Percentiles rank a stretch among this genome's conserved stretches.
These are phyloP conservation scores for Apiotrichum veenhuisii DNA, from an alignment of 1,284 basidiomycete genomes.

Conservation along the genomic window DNA sequence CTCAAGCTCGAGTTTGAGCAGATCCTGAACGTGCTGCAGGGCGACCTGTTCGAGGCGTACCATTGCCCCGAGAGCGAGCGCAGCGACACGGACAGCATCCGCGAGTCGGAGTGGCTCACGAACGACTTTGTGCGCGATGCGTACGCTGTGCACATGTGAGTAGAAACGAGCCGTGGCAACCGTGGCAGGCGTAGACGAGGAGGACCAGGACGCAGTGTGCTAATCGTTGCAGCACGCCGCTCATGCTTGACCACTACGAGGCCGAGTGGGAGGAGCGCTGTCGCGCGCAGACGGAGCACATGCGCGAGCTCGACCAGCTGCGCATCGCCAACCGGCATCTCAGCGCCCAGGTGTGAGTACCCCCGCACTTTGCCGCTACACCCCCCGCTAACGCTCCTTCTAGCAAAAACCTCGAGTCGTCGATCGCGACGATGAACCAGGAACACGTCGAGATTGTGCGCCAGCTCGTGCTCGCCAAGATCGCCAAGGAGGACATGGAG, in stretches of 20 bases:
- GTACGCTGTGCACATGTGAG: conserved; percentile 66
- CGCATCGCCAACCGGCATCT: conserved; percentile 71
- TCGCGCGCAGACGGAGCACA: conserved; percentile 68
- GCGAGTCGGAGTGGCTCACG: conserved; percentile 57
- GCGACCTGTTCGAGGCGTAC: conserved; percentile 76
- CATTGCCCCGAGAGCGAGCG: conserved; percentile 50
- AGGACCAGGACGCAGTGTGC: too few relatives aligned
- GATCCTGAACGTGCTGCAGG: conserved; percentile 75
- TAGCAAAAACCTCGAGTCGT: conserved; percentile 74
- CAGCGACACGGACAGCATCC: not conserved
- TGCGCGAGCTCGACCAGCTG: conserved; percentile 72
- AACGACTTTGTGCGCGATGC: conserved; percentile 83
- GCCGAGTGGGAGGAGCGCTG: conserved; percentile 77
- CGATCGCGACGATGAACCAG: conserved; percentile 63
- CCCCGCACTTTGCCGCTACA: too few relatives aligned
- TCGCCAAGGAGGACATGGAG: conserved; percentile 85
- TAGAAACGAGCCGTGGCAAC: too few relatives aligned
- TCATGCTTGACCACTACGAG: conserved; percentile 84
- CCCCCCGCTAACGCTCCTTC: conserved; percentile 1
- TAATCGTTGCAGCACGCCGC: conserved; percentile 58
- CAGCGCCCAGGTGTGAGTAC: conserved; percentile 71
- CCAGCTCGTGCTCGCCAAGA: conserved; percentile 77
- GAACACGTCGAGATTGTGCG: conserved; percentile 60
- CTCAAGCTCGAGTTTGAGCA: conserved; percentile 82
- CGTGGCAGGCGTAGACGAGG: too few relatives aligned